phyloP scores from a whole-genome alignment of 345 rosid genomes.

The Trapa bicornis region DNA sequence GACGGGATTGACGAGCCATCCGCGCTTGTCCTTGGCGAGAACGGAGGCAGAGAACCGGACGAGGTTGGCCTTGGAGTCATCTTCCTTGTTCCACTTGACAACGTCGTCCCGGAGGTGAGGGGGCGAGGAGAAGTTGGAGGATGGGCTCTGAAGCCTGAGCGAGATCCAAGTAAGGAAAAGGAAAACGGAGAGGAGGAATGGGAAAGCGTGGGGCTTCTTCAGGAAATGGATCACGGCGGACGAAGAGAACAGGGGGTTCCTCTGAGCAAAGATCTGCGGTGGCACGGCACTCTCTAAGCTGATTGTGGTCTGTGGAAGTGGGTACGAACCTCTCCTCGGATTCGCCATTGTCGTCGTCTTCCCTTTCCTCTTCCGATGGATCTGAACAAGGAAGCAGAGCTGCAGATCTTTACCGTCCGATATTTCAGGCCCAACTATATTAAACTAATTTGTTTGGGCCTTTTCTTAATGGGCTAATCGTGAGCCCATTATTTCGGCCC shows the following conservation, averaged over 20 bases:
- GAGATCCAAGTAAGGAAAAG: slow-evolving; percentile 65
- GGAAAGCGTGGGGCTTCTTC: slow-evolving; percentile 78
- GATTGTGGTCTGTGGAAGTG: slow-evolving; percentile 9
- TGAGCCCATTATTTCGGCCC: too few relatives aligned
- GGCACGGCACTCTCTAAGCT: slow-evolving; percentile 20
- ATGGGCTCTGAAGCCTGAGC: slow-evolving; percentile 41
- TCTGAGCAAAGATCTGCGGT: slow-evolving; percentile 13
- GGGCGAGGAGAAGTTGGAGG: slow-evolving; percentile 24
- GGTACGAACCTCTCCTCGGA: slow-evolving; percentile 47
- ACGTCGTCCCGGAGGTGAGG: slow-evolving; percentile 3
- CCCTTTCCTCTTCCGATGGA: background rate
- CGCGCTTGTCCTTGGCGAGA: slow-evolving; percentile 51
- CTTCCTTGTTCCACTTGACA: slow-evolving; percentile 21
- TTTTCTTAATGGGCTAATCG: too few relatives aligned
- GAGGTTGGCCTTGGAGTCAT: slow-evolving; percentile 47
- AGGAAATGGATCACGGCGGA: slow-evolving; percentile 33
- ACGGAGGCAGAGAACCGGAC: slow-evolving; percentile 37
- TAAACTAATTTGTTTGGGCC: too few relatives aligned
- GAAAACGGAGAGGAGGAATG: slow-evolving; percentile 53
- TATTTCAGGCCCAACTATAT: too few relatives aligned
- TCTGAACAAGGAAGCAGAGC: too few relatives aligned
- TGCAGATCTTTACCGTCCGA: too few relatives aligned
- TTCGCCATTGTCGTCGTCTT: slow-evolving; percentile 40
- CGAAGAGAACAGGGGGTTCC: slow-evolving; percentile 13
- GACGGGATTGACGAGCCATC: slow-evolving; percentile 72